Base-by-base conservation (phyloP, 2,329 filamentous ascomycete species). In the Aspergillus proliferans region DNA sequence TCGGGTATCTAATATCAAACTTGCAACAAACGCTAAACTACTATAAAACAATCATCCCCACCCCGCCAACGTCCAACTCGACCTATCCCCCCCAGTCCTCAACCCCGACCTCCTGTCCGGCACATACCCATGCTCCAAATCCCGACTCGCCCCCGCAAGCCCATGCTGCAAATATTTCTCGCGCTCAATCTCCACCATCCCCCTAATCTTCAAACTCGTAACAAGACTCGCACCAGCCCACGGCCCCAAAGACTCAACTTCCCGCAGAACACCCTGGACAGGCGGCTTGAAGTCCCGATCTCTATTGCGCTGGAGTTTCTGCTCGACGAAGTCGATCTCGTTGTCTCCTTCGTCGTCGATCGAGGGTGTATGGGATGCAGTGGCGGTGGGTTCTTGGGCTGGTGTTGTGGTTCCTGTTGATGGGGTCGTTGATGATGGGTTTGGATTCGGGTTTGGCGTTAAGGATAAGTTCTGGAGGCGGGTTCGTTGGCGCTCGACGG, bases 181-280 rank as follows among this genome's bases (percentile, higher is more conserved):
- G 22, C 80, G 72, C 58, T 85, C 82, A 18, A 86, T 76, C 63
- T 86, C 82, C 5, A 84, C 78, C 42, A 81, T 72, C 0, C 82
- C 81, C 50, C 77, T 77, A 19, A 84, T 73, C 46, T 80, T 79
- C 55, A 85, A 65, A 52, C 76, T 78, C 0, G 79, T 75, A 6
- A 83, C 68, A 18, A 86, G 66, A 61, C 82, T 85, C 3, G 79
- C 83, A 6, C 83, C 83, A 4, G 78, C 79, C 83, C 83, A 86
- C 2, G 82, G 66, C 2, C 83, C 83, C 4, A 86, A 64, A 6
- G 78, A 79, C 51, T 84, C 77, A 1, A 85, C 72, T 21, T 79
- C 79, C n/a, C 73, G 70, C n/a, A 76, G 55, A 15, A 68, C 50
- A 10, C 72, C 69, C 21, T 71, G 69, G 2, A 71, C 52, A 10